Base-by-base conservation (phyloP, 2,329 filamentous ascomycete genomes). In the Fusarium liriodendri region DNA sequence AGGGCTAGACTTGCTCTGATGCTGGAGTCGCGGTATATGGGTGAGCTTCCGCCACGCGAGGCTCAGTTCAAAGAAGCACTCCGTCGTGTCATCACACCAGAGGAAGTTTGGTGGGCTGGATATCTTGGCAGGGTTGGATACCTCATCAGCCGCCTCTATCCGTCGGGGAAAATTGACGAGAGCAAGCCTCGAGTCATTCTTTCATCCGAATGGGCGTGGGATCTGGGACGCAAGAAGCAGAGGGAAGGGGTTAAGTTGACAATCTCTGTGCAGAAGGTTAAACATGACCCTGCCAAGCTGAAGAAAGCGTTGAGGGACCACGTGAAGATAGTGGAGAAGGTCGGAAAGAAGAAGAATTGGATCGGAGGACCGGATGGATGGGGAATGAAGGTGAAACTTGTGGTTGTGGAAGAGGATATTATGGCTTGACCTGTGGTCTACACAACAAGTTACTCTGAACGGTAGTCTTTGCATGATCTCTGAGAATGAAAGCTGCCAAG, bases 1-100 rank as follows among this genome's bases (percentile, higher is more conserved):
- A 87, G 92, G 11, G 89, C 89, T 0, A 78, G 90, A 5, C 84
- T 94, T 2, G 90, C 89, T 0, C 83, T 94, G 16, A 84, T 91
- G 50, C 86, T 94, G 0, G 91, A 90, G 74, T 89, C 91, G 62
- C 84, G 91, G 58, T 93, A 91, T 81, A 88, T 89, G 5, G 90
- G 90, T 6, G 88, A 90, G 47, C 85, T 93, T 2, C 87, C 89
- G 2, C 89, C 89, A 0, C 85, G 85, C 1, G 91, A 93, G 74
- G 78, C 85, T 11, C 79, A 84, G 5, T 90, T 92, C 75, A 88
- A 89, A 32, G 78, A 82, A 2, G 84, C 86, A 6, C 83, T 94
- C 37, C 82, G 87, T 40, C 81, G 83, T 35, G 83, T 93, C 5
- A 80, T 92, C 4, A 88, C 87, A 0, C 80, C 84, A 0, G 86